Evolutionary conservation across 169 alveolate genomes (phyloP), one percentile per base, ranked within the genome.

Genomic region (Gregarina niphandrodes): DNA sequence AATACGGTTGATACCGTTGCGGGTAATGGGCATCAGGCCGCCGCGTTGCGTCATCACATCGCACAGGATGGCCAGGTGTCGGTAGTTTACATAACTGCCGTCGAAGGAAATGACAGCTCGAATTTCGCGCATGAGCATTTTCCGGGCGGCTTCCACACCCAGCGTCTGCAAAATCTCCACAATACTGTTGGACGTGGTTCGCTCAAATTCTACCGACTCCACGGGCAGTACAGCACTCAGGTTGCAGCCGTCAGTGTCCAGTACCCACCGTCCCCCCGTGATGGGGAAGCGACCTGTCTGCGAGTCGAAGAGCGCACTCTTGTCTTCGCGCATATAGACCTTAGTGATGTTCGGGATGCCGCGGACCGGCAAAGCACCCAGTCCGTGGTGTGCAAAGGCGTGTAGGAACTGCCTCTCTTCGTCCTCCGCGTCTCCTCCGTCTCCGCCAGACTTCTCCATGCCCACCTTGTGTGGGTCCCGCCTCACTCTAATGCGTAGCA

Each of bases 11-110:
- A 95, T 79, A 0, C 99, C 99, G 67, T 94, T 97, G 42, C 99
- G 80, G 3, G 97, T 91, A 36, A 91, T 90, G 11, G 96, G 76
- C 81, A 91, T 91, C 21, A 94, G 59, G 50, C 77, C 73, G 24
- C 99, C 99, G 62, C 92, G 84, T 36, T 88, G 96, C 37, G 98
- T 88, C 99, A 95, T 95, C 39, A 85, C 79, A 62, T 95, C 98
- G 55, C 97, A 87, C 44, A 95, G 74, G 34, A 87, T 70, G 21
- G 97, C 77, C 44, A 95, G 57, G 65, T 91, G 99, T 6, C 99
- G 70, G 66, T 88, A 91, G 75, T 94, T 91, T 16, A 91, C 97
- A 66, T 90, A 91, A 32, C 65, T 41, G 39, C 72, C 66, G 42
- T 61, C 70, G 49, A 59, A 62, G 30, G 74, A 57, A 19, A 66